Evolutionary conservation across 2,329 filamentous ascomycete species (phyloP).

Genomic region (Coniochaeta sp.): DNA sequence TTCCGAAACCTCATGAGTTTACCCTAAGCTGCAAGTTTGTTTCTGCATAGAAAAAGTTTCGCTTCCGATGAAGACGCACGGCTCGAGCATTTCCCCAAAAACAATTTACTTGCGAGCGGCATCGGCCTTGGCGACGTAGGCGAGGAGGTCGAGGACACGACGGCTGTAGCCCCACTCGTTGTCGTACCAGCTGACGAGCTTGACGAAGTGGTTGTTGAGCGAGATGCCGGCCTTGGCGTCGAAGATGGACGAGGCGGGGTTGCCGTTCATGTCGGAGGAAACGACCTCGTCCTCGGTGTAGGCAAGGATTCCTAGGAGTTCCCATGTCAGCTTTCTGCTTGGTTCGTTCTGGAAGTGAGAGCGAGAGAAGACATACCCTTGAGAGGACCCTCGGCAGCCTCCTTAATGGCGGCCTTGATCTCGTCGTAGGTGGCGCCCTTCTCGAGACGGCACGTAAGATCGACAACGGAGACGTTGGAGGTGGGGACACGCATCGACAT

Average conservation of each 20-base stretch:
- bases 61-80: no score
- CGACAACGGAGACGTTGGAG: slow-evolving; percentile 97
- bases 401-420: slow-evolving; percentile 91
- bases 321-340: slow-evolving; percentile 3
- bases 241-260: slow-evolving; percentile 94
- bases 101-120: slow-evolving; percentile 38
- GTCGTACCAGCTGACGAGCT: slow-evolving; percentile 97
- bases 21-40: neutral
- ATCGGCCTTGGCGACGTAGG: slow-evolving; percentile 75
- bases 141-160: slow-evolving; percentile 77
- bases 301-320: slow-evolving; percentile 64
- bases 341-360: slow-evolving; percentile 2
- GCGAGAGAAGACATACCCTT: slow-evolving; percentile 57
- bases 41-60: neutral
- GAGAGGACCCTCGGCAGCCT: slow-evolving; percentile 71
- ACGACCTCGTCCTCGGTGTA: slow-evolving; percentile 98
- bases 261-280: slow-evolving; percentile 88
- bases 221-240: slow-evolving; percentile 99
- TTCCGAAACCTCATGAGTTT: neutral
- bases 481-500: slow-evolving; percentile 99
- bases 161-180: slow-evolving; percentile 99
- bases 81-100: neutral
- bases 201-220: slow-evolving; percentile 97
- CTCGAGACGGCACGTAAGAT: slow-evolving; percentile 89
- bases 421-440: slow-evolving; percentile 82